Evolutionary conservation across 306 rosid species (phyloP).

Genomic region (Trifolium subterraneum): DNA sequence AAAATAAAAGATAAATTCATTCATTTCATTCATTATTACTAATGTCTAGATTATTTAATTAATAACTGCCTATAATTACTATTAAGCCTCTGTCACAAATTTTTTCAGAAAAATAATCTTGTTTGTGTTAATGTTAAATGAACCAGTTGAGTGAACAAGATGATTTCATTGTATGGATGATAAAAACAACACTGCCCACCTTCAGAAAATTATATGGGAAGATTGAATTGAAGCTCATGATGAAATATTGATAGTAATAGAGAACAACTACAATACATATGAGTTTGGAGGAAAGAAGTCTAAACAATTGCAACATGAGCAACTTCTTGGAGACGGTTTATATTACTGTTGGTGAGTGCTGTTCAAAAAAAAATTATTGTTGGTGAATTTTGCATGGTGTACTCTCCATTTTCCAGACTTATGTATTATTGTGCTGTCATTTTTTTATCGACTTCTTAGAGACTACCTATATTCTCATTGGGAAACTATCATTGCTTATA

Average conservation of each 20-base stretch:
- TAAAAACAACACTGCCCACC: conserved; percentile 79
- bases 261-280: conserved; percentile 88
- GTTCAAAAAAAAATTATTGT: no score
- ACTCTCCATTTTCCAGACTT: conserved; percentile 69
- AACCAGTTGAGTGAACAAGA: conserved; percentile 82
- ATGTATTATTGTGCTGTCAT: conserved; percentile 35
- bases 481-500: no score
- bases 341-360: no score
- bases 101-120: conserved; percentile 16
- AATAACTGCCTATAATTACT: no score
- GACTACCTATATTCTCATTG: no score
- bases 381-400: conserved; percentile 65
- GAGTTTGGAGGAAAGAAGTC: conserved; percentile 80
- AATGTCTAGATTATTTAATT: no score
- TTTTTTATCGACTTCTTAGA: no score
- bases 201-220: conserved; percentile 87
- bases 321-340: conserved; percentile 69
- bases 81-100: no score
- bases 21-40: no score
- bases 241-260: conserved; percentile 53
- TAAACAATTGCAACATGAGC: no score
- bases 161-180: conserved; percentile 96
- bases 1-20: no score
- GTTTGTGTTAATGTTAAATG: conserved; percentile 44
- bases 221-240: conserved; percentile 74